Base-by-base conservation (phyloP, 192 early-diverging fungal genomes). In the Globomyces pollinis-pini region DNA sequence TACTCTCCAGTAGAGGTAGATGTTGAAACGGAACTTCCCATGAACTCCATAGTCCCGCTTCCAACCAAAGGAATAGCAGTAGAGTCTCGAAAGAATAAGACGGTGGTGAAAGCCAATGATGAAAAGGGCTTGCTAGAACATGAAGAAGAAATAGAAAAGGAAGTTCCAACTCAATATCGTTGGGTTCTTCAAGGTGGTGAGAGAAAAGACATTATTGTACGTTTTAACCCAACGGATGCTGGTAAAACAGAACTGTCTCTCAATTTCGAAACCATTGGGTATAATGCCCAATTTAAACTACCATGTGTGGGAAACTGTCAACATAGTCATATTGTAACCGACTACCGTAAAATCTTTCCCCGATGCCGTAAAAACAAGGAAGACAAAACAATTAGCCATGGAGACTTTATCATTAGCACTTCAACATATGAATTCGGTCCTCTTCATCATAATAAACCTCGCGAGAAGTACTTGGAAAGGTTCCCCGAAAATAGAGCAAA, bases 381-480 rank as follows among this genome's bases (percentile, higher is more conserved):
- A 29, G 73, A 78, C 8, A 70, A 72, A 23, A 49, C 55, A 15
- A 73, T 75, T 23, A 57, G 57, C n/a, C 80, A 80, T 26, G 73
- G 80, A 2, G 80, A 82, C 45, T 80, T 45, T 47, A 45, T 80
- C 32, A 44, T 38, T 0, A 57, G 58, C 26, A 77, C 69, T 5
- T 62, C 50, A 15, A 77, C 68, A 1, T 80, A 62, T 56, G 82
- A 84, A 39, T 84, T 84, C 58, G 82, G 82, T 2, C 79, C 82
- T 7, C 54, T 84, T 6, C 66, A 77, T 32, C 75, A 75, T 51
- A 84, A 66, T 62, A 84, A 84, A 56, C 72, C 74, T 4, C 51
- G 71, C 13, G 81, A 83, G 61, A 84, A 84, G 62, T 83, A 84
- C 47, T 45, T 74, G 42, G 81, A 83, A 41, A 68, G 50, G 42